phyloP scores from a whole-genome alignment of 2,329 filamentous ascomycete species.

The Trichoderma sp. region DNA sequence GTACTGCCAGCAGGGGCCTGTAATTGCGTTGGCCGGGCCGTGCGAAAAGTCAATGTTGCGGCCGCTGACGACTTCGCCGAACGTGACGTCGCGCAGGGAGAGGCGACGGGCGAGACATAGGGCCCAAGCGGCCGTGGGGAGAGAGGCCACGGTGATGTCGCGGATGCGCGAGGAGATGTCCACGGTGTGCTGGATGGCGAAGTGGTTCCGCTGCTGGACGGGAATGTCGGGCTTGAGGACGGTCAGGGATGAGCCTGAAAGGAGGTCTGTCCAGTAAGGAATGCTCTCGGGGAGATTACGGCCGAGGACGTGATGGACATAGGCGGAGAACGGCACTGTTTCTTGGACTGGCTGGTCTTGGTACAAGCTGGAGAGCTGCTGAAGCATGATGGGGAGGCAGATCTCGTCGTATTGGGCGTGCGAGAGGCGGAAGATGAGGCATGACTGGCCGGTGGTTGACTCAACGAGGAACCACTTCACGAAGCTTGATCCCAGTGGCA shows the following conservation, averaged over 20 bases:
- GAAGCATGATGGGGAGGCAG: constrained; percentile 59
- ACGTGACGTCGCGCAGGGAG: constrained; percentile 54
- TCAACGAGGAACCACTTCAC: constrained; percentile 55
- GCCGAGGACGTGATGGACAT: constrained; percentile 43
- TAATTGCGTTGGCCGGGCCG: constrained; percentile 48
- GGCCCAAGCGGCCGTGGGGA: constrained; percentile 67
- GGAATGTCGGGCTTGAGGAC: constrained; percentile 40
- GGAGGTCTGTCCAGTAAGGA: constrained; percentile 59
- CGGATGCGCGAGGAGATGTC: constrained; percentile 47
- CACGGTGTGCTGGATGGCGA: constrained; percentile 41
- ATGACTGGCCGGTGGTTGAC: constrained; percentile 30
- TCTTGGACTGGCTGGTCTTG: constrained; percentile 28
- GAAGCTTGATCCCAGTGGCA: constrained; percentile 58
- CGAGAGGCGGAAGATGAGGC: constrained; percentile 60
- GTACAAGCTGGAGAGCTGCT: constrained; percentile 55
- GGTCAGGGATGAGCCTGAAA: constrained; percentile 53
- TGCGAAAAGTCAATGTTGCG: constrained; percentile 56
- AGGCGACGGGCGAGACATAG: constrained; percentile 57
- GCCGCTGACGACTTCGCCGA: constrained; percentile 64
- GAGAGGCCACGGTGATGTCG: constrained; percentile 60
- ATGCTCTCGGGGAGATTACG: constrained; percentile 48
- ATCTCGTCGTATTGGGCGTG: constrained; percentile 70
- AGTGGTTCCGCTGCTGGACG: constrained; percentile 38
- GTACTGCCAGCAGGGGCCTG: constrained; percentile 67
- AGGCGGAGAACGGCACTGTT: constrained; percentile 45